These are phyloP conservation scores for Chimonanthus salicifolius DNA, from an alignment of 164 flowering plant genomes.

Conservation along the genomic window DNA sequence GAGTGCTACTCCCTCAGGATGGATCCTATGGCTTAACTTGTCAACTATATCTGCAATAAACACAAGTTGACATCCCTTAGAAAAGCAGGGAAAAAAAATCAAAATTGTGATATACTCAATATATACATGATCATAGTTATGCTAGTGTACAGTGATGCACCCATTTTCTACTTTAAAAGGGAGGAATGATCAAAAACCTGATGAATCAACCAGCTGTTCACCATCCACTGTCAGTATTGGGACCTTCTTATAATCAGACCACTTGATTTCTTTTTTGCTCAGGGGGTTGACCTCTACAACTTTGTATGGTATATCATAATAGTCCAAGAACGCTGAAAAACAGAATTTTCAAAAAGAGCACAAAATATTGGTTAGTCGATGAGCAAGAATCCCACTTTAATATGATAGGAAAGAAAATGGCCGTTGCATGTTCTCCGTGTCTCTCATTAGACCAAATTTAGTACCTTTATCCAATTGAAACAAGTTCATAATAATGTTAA, in stretches of 20 bases:
- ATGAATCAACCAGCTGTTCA: slow-evolving; percentile 74
- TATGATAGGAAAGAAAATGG: background rate
- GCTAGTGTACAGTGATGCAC: background rate
- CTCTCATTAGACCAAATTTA: too few relatives aligned
- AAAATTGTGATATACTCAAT: background rate
- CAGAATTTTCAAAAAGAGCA: slow-evolving; percentile 1
- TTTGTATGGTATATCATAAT: slow-evolving; percentile 77
- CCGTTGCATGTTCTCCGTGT: background rate
- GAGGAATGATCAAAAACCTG: slow-evolving; percentile 43
- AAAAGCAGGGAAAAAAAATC: background rate
- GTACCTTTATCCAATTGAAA: too few relatives aligned
- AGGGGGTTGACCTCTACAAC: slow-evolving; percentile 94
- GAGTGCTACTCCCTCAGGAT: slow-evolving; percentile 19
- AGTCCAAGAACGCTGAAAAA: slow-evolving; percentile 74
- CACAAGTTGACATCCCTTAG: background rate
- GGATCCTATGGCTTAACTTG: slow-evolving; percentile 39
- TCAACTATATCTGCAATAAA: slow-evolving; percentile 58
- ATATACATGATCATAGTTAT: background rate
- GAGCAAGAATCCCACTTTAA: background rate
- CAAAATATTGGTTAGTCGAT: background rate
- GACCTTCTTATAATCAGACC: slow-evolving; percentile 95
- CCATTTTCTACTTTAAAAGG: background rate
- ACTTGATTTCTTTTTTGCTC: slow-evolving; percentile 88
- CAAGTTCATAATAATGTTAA: too few relatives aligned
- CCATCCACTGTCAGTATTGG: slow-evolving; percentile 86